phyloP scores from a whole-genome alignment of 2,329 filamentous ascomycete species.

The Trichophyton benhamiae region DNA sequence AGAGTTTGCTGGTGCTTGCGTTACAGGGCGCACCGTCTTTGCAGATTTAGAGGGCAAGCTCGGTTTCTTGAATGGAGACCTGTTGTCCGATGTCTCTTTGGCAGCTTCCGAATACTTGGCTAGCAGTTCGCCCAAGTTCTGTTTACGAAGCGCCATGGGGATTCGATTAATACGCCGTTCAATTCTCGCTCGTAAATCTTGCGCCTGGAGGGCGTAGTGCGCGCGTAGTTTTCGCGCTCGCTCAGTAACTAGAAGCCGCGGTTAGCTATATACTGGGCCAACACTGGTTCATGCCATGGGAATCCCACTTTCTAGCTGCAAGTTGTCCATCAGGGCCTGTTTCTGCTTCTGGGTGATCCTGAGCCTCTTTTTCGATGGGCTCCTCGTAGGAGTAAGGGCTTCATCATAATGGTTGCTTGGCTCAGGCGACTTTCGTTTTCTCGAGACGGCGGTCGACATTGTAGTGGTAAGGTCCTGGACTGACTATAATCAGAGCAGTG shows the following conservation, averaged over 20 bases:
- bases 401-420: conserved; percentile 29
- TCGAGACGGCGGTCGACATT: conserved; percentile 26
- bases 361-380: conserved; percentile 51
- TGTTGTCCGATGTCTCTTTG: conserved; percentile 33
- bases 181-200: conserved; percentile 71
- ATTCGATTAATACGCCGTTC: conserved; percentile 92
- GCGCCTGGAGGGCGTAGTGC: conserved; percentile 78
- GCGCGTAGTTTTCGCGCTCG: conserved; percentile 75
- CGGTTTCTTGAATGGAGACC: conserved; percentile 25
- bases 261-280: conserved; percentile 14
- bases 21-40: conserved; percentile 21
- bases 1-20: conserved; percentile 17
- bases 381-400: conserved; percentile 36
- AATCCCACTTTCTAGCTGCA: conserved; percentile 69
- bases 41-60: conserved; percentile 21
- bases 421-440: conserved; percentile 32
- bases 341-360: conserved; percentile 62
- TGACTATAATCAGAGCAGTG: too few relatives aligned
- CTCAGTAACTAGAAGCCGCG: conserved; percentile 55
- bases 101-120: conserved; percentile 36
- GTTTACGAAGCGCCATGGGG: conserved; percentile 62
- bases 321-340: conserved; percentile 74
- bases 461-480: neutral
- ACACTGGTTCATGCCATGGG: neutral
- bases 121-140: conserved; percentile 70